Evolutionary conservation across 2,329 filamentous ascomycete genomes (phyloP).

Genomic region (Aspergillus neotritici): DNA sequence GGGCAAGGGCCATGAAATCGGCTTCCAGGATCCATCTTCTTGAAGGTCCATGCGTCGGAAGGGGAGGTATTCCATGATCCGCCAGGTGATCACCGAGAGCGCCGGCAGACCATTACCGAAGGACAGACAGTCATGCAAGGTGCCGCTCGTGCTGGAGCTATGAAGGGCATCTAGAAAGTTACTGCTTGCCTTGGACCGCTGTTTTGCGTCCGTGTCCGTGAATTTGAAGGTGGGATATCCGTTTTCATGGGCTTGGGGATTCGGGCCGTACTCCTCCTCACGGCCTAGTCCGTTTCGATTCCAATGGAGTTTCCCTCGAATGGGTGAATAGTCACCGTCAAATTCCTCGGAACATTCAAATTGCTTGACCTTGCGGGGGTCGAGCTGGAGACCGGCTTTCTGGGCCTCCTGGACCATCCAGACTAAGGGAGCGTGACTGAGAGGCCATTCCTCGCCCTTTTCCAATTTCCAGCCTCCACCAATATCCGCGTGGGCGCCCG

Average conservation of each 20-base stretch:
- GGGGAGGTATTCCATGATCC: conserved; percentile 73
- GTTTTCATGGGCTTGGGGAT: conserved; percentile 6
- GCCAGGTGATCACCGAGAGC: conserved; percentile 62
- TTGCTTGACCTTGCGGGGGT: conserved; percentile 60
- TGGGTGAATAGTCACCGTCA: conserved; percentile 31
- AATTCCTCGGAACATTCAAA: conserved; percentile 57
- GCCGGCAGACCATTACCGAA: conserved; percentile 56
- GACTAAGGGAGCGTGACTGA: conserved; percentile 63
- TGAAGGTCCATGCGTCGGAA: conserved; percentile 76
- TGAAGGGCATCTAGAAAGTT: conserved; percentile 56
- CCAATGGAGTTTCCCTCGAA: conserved; percentile 20
- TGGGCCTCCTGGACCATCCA: conserved; percentile 65
- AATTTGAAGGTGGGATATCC: conserved; percentile 6
- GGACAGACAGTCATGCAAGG: conserved; percentile 65
- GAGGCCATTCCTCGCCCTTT: conserved; percentile 50
- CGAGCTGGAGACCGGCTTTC: conserved; percentile 64
- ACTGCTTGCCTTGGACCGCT: conserved; percentile 24
- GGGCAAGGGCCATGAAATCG: conserved; percentile 73
- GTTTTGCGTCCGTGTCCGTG: conserved; percentile 15
- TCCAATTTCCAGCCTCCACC: conserved; percentile 67
- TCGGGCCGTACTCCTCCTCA: conserved; percentile 12
- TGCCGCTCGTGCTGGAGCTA: conserved; percentile 47
- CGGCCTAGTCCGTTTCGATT: conserved; percentile 11
- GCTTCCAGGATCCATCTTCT: conserved; percentile 67
- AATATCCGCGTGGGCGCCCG: conserved; percentile 72